Evolutionary conservation across 192 early-diverging fungal species (phyloP).

Genomic region (Dispira simplex): DNA sequence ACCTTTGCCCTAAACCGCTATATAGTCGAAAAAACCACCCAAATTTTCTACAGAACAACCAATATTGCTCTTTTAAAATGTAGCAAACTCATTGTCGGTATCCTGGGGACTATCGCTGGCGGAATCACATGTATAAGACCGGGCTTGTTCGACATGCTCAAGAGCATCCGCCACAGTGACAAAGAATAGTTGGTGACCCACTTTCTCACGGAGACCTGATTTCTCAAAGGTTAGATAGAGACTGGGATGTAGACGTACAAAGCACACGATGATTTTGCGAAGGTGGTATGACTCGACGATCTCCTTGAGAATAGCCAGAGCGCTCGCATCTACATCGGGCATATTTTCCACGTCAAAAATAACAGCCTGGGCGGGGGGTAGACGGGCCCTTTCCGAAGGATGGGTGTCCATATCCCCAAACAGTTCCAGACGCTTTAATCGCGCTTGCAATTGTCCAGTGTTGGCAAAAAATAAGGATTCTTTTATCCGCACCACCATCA

Average conservation of each 20-base stretch:
- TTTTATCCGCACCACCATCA: slow-evolving; percentile 77
- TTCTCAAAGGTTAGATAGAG: slow-evolving; percentile 56
- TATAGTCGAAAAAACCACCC: no score
- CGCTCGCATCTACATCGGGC: slow-evolving; percentile 83
- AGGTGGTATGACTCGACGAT: slow-evolving; percentile 77
- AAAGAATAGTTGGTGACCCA: slow-evolving; percentile 55
- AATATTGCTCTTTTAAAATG: neutral
- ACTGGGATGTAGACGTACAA: slow-evolving; percentile 70
- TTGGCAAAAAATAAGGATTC: slow-evolving; percentile 97
- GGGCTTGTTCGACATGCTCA: slow-evolving; percentile 24
- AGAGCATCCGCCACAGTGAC: slow-evolving; percentile 46
- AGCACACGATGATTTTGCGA: slow-evolving; percentile 73
- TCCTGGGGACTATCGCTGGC: neutral
- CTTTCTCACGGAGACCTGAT: slow-evolving; percentile 42
- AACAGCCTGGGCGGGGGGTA: slow-evolving; percentile 54
- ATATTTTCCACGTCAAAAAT: slow-evolving; percentile 90
- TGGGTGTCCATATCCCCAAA: slow-evolving; percentile 92
- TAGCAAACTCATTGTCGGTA: neutral
- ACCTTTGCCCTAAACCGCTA: no score
- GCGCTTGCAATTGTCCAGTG: slow-evolving; percentile 88
- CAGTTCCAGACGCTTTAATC: slow-evolving; percentile 81
- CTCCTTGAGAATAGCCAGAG: slow-evolving; percentile 72
- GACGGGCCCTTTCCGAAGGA: slow-evolving; percentile 79
- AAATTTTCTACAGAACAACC: no score
- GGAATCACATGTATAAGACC: neutral